phyloP scores from a whole-genome alignment of 805 yeast genomes.

The Candida silvatica region DNA sequence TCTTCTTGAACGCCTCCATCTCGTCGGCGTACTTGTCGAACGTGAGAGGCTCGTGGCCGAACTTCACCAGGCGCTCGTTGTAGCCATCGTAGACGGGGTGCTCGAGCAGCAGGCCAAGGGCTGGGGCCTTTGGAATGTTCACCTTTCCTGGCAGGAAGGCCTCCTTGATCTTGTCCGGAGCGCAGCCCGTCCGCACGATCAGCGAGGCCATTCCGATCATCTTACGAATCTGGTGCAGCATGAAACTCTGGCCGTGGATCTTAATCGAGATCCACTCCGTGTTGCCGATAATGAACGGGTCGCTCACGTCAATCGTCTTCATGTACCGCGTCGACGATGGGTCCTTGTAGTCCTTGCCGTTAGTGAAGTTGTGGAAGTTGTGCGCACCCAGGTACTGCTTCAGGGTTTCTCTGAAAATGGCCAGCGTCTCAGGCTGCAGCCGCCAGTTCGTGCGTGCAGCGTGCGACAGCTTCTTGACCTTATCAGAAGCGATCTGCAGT shows the following conservation, averaged over 20 bases:
- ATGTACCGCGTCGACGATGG: conserved; percentile 79
- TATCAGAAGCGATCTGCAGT: conserved; percentile 28
- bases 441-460: conserved; percentile 61
- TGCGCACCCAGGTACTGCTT: conserved; percentile 75
- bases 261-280: conserved; percentile 96
- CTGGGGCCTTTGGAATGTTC: conserved; percentile 96
- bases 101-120: conserved; percentile 83
- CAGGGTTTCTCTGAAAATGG: conserved; percentile 59
- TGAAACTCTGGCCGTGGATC: conserved; percentile 96
- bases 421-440: conserved; percentile 52
- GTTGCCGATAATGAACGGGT: conserved; percentile 85
- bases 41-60: conserved; percentile 70
- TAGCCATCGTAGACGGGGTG: conserved; percentile 87
- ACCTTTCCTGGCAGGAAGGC: conserved; percentile 69
- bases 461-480: conserved; percentile 57
- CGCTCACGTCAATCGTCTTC: conserved; percentile 70
- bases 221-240: conserved; percentile 96
- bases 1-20: conserved; percentile 82
- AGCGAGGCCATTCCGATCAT: conserved; percentile 95
- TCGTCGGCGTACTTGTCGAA: conserved; percentile 58
- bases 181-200: conserved; percentile 80
- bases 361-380: conserved; percentile 53
- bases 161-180: conserved; percentile 62
- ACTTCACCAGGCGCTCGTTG: conserved; percentile 58
- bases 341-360: conserved; percentile 62